Percentiles rank a stretch among this genome's conserved stretches.
Evolutionary conservation across 2,329 filamentous ascomycete genomes (phyloP).

Genomic region (Lachnellula arida): DNA sequence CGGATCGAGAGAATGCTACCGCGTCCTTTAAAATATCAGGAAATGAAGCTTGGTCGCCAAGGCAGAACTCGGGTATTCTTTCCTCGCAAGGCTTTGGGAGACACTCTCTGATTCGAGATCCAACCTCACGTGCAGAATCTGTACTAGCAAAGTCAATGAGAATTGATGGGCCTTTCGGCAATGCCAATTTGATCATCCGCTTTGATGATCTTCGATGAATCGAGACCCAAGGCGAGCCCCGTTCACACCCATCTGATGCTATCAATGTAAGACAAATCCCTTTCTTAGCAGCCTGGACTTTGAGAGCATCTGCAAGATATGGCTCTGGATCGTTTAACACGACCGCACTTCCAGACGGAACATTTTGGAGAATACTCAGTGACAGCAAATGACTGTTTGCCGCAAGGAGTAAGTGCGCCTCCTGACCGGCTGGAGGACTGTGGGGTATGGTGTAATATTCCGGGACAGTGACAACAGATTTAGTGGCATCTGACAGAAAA

Average conservation of each 20-base stretch:
- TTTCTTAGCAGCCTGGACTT: background rate
- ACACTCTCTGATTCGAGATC: background rate
- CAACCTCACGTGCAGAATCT: background rate
- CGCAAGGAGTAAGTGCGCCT: background rate
- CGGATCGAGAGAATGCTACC: background rate
- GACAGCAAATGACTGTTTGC: background rate
- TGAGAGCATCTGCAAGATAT: background rate
- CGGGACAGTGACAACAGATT: background rate
- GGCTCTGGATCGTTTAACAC: background rate
- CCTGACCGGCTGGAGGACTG: background rate
- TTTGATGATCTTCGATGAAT: background rate
- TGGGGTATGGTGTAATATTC: background rate
- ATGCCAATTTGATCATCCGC: background rate
- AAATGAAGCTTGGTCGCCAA: background rate
- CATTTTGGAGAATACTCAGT: background rate
- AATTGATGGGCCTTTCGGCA: background rate
- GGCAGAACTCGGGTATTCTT: background rate
- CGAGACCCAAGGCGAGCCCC: background rate
- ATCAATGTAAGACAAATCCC: background rate
- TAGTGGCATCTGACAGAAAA: background rate
- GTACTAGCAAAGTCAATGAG: background rate
- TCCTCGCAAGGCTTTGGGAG: background rate
- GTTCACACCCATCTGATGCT: background rate
- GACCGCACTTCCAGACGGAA: background rate
- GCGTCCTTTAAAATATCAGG: background rate